Evolutionary conservation across 306 rosid genomes (phyloP), one percentile per base, ranked within the genome.

Genomic region (Gillenia trifoliata): DNA sequence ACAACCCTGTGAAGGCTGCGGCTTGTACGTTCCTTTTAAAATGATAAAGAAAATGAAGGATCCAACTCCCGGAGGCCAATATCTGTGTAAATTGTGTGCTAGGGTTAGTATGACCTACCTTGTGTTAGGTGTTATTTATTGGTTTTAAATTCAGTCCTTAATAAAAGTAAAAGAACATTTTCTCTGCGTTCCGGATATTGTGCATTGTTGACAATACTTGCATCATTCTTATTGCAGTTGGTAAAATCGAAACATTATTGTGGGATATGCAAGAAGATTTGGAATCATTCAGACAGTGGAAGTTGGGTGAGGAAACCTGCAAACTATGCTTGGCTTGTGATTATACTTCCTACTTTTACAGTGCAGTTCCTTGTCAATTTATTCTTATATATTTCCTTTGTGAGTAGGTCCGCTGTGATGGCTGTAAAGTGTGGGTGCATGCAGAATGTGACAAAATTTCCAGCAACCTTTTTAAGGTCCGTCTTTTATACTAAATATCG

Each of bases 371-470:
- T 50, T 74, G 26, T 70, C 66, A 67, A 74, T 70, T 31, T 30
- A 77, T 66, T 55, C 29, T 72, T 65, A 49, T 20, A 77, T 68
- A 65, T 60, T 64, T 40, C 62, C 57, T 80, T 74, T 74, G 65
- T 59, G 75, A 81, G 76, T 82, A 95, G 99, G 99, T 95, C 56
- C 99, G 98, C 20, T 95, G 99, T 79, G 99, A 95, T 77, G 98
- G 99, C 77, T 95, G 99, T 82, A 92, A 89, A 81, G 98, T 92
- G 63, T 95, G 99, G 99, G 99, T 95, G 82, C 99, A 95, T 11
- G 97, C 98, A 2, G 99, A 88, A 80, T 95, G 99, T 11, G 99
- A 90, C 89, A 88, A 88, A 84, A 90, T 92, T 86, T 86, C 95
- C 77, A 86, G 89, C 80, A 88, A 86, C 75, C 89, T 70, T 66